Base-by-base conservation (phyloP, 345 rosid species). In the Chamaenerion angustifolium region DNA sequence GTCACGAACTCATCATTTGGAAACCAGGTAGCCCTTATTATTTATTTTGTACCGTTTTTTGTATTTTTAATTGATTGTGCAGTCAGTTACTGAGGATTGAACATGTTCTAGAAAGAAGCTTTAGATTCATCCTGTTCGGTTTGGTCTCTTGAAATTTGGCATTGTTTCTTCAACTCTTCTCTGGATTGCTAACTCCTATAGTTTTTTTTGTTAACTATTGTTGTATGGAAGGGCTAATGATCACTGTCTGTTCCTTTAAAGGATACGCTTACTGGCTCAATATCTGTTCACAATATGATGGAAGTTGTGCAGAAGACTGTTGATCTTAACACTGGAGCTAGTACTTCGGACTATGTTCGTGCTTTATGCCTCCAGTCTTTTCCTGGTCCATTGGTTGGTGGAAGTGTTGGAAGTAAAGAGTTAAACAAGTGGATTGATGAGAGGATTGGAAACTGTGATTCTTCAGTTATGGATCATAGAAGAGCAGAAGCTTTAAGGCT, bases 371-470 rank as follows among this genome's bases (percentile, higher is more conserved):
- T 82, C 63, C 83, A 82, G 63, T 70, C 83, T 48, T 79, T 85
- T 72, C 85, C 95, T 40, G 94, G 95, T 63, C 99, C 99, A 18
- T 70, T 93, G 79, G 86, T 79, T 67, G 96, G 96, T 50, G 99
- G 99, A 52, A 81, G 59, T 77, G 88, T 64, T 57, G 90, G 96
- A 59, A 81, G 62, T 63, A 88, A 85, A 69, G 99, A 93, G 53
- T 75, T 93, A 68, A 64, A 82, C 66, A 93, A 79, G 74, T 93
- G 99, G 99, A 71, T 88, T 52, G 99, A 88, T 71, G 95, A 88
- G 65, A 77, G 86, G 67, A 72, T 82, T 65, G 63, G 67, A 12
- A 61, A 61, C 21, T 80, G 78, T 71, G 94, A 85, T 57, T 68
- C 88, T 49, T 54, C 74, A 45, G 58, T 62, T 51, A 70, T 76